Base-by-base conservation (phyloP, 2,329 filamentous ascomycete species). In the Trichoderma asperellum region DNA sequence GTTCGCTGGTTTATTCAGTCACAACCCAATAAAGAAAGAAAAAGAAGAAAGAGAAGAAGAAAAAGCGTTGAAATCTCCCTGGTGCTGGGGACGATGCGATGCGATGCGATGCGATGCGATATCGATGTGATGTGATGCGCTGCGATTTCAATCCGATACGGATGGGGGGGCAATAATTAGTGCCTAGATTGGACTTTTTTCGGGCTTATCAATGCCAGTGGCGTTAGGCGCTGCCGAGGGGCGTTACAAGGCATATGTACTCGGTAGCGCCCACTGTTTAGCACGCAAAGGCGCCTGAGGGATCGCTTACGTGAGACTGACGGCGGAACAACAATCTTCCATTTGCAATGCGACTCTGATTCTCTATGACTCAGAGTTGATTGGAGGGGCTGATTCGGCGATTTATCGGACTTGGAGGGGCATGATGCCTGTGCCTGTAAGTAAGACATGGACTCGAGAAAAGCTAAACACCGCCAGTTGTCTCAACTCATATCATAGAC, bases 331-430 rank as follows among this genome's bases (percentile, higher is more conserved):
- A 49, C 21, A 24, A 21, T 49, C 47, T 49, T 49, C 47, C 47
- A 5, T 12, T n/a, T n/a, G 43, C 47, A 10, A 21, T 21, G 47
- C 21, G n/a, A 49, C 47, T 43, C 16, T 49, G 47, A 49, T 24
- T 24, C 47, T 49, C 11, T 49, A 49, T 49, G 62, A 66, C 53
- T 66, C 62, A 66, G 37, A 66, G 10, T 8, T 27, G 24, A 59
- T 27, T 64, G 53, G 64, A 40, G 64, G 64, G 64, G 64, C 55
- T 43, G 21, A 52, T n/a, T 67, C 64, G 64, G 64, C 64, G n/a
- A 59, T 67, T 67, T 21, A 67, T 67, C 64, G 64, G 64, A 67
- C 64, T 67, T 56, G 64, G 64, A 67, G 55, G 55, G 40, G 47
- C 12, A 21, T n/a, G 49, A 11, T 7, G 11, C 34, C 37, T 40